Percentiles rank a stretch among this genome's conserved stretches.
Conservation (phyloP, 2,329 filamentous ascomycete genomes). For the Exserohilum rostratum region DNA sequence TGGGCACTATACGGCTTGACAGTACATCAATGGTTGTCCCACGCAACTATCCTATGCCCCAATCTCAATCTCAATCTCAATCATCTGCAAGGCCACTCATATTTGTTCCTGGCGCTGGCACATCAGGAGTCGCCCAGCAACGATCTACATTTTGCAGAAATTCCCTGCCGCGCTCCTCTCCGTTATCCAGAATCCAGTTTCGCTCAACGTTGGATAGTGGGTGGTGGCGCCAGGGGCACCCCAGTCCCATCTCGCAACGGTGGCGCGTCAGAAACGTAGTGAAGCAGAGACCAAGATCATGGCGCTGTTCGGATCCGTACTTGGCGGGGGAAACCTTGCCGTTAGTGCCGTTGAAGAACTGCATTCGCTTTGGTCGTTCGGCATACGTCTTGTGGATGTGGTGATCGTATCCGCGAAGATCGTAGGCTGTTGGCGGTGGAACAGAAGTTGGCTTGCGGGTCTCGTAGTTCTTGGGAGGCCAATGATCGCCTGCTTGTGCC, state of each 20-base stretch:
- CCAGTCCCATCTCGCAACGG: constrained; percentile 13
- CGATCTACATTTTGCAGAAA: constrained; percentile 7
- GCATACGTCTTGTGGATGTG: background rate
- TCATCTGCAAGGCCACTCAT: constrained; percentile 8
- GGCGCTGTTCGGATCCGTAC: constrained; percentile 8
- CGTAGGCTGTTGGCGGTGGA: constrained; percentile 4
- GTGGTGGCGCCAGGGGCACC: constrained; percentile 23
- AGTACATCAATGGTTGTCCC: too few species aligned
- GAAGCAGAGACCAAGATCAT: constrained; percentile 20
- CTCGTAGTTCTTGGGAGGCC: background rate
- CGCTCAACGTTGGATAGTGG: constrained; percentile 8
- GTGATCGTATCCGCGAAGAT: constrained; percentile 10
- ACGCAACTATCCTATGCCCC: background rate
- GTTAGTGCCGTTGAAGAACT: constrained; percentile 6
- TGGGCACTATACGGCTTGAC: too few species aligned
- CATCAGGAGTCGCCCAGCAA: constrained; percentile 6
- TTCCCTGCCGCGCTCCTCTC: background rate
- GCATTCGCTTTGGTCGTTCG: background rate
- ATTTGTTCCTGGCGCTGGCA: constrained; percentile 12
- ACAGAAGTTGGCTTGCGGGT: background rate
- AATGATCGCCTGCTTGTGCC: background rate
- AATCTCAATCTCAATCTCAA: background rate
- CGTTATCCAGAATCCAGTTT: constrained; percentile 9
- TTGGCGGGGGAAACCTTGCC: constrained; percentile 8
- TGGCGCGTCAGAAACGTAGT: constrained; percentile 13